These are phyloP conservation scores for Cutaneotrichosporon dermatis DNA, from an alignment of 1,284 basidiomycete species.

Conservation along the genomic window DNA sequence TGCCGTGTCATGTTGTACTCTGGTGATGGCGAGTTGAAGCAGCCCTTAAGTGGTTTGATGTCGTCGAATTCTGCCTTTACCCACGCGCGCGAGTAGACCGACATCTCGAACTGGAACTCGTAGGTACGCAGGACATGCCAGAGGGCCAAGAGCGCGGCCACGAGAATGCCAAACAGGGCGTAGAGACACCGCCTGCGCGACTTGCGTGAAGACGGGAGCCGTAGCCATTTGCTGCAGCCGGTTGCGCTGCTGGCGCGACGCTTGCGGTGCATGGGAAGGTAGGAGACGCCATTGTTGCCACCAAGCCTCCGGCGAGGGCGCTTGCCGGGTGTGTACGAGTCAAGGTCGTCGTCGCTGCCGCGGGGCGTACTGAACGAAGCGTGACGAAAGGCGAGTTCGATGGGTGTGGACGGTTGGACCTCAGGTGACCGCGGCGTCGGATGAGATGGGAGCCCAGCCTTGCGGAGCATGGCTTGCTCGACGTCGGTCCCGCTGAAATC, in stretches of 20 bases:
- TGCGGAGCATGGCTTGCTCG: not conserved
- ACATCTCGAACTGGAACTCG: conserved; percentile 75
- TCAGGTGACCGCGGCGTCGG: not conserved
- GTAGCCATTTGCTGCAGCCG: not conserved
- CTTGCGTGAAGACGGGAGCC: not conserved
- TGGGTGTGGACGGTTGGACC: too few relatives aligned
- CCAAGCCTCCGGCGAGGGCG: not conserved
- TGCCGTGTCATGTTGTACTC: conserved; percentile 64
- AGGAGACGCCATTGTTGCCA: not conserved
- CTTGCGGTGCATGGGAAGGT: not conserved
- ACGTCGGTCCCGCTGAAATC: not conserved
- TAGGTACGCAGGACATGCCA: conserved; percentile 58
- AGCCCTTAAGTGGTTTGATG: conserved; percentile 56
- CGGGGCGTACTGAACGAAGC: too few relatives aligned
- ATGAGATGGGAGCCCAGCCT: not conserved
- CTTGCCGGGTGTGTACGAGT: not conserved
- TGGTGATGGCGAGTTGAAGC: conserved; percentile 62
- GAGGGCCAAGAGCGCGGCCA: conserved; percentile 24
- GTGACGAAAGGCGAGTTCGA: too few relatives aligned
- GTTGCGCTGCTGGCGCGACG: not conserved
- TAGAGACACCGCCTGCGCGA: not conserved
- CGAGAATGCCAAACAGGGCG: not conserved
- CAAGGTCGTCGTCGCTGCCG: not conserved
- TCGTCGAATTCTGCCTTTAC: conserved; percentile 60
- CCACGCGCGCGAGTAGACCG: conserved; percentile 71